Evolutionary conservation across 2,329 filamentous ascomycete genomes (phyloP).

Genomic region (Myriosclerotinia curreyana): DNA sequence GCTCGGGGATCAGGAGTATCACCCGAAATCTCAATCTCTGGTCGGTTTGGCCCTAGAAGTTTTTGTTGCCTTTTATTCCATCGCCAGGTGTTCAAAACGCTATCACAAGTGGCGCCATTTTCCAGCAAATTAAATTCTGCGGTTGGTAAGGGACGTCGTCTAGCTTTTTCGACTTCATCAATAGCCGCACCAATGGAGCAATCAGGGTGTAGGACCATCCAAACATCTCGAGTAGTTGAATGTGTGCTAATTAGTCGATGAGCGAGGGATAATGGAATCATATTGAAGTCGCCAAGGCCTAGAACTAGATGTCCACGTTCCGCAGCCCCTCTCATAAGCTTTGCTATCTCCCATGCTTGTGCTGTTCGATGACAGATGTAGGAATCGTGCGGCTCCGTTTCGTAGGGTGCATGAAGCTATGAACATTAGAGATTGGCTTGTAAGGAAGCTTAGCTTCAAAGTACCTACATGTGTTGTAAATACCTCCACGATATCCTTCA

Average conservation of each 20-base stretch:
- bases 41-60: slow-evolving; percentile 60
- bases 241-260: slow-evolving; percentile 79
- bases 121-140: slow-evolving; percentile 73
- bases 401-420: slow-evolving; percentile 79
- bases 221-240: slow-evolving; percentile 75
- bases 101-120: slow-evolving; percentile 87
- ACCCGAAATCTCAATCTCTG: slow-evolving; percentile 59
- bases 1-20: slow-evolving; percentile 67
- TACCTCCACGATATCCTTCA: slow-evolving; percentile 73
- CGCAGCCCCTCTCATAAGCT: slow-evolving; percentile 77
- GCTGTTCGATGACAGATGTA: slow-evolving; percentile 89
- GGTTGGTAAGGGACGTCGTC: slow-evolving; percentile 66
- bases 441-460: not conserved
- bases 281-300: slow-evolving; percentile 92
- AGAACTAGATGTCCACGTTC: slow-evolving; percentile 80
- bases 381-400: slow-evolving; percentile 72
- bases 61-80: slow-evolving; percentile 74
- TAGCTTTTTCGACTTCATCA: slow-evolving; percentile 63
- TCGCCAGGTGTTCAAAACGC: slow-evolving; percentile 86
- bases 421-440: slow-evolving; percentile 42
- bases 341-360: slow-evolving; percentile 93
- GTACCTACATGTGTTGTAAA: slow-evolving; percentile 80
- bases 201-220: slow-evolving; percentile 79
- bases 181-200: slow-evolving; percentile 74
- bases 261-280: slow-evolving; percentile 81